Conservation (phyloP, 805 yeast genomes). For the Candida yuanshanica region DNA sequence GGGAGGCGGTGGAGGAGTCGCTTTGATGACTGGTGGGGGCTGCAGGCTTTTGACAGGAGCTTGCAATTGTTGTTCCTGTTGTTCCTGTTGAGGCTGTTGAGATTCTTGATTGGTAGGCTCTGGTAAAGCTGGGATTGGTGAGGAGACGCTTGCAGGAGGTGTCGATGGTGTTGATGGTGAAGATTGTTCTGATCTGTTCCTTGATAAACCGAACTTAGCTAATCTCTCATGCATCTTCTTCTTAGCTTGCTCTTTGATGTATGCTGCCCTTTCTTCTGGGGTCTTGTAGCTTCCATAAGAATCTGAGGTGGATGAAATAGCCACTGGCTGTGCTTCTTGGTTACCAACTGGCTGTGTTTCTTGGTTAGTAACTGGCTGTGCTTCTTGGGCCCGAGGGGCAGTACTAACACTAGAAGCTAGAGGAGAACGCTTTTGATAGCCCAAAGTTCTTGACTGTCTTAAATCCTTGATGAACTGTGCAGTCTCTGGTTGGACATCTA, state of each 20-base stretch:
- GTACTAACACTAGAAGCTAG: slow-evolving; percentile 16
- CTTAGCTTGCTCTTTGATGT: slow-evolving; percentile 74
- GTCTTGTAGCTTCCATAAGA: slow-evolving; percentile 31
- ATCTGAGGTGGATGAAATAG: slow-evolving; percentile 20
- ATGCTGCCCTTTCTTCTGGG: slow-evolving; percentile 70
- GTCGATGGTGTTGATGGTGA: slow-evolving; percentile 18
- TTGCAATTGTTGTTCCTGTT: slow-evolving; percentile 7
- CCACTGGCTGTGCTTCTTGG: slow-evolving; percentile 3
- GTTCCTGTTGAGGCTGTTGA: no score
- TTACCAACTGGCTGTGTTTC: slow-evolving; percentile 1
- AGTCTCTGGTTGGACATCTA: slow-evolving; percentile 69
- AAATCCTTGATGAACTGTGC: slow-evolving; percentile 55
- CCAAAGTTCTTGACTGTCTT: slow-evolving; percentile 21
- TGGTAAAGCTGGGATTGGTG: background rate
- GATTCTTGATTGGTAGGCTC: background rate
- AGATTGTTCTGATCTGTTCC: slow-evolving; percentile 27
- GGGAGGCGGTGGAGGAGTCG: slow-evolving; percentile 10
- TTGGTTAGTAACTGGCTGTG: slow-evolving; percentile 7
- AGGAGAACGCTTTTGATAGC: slow-evolving; percentile 1
- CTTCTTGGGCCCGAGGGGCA: slow-evolving; percentile 11
- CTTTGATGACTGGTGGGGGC: slow-evolving; percentile 6
- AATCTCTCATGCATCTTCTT: slow-evolving; percentile 80
- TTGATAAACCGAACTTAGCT: slow-evolving; percentile 69
- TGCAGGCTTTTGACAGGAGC: slow-evolving; percentile 1
- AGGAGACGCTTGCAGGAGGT: slow-evolving; percentile 11